A percentile compares a stretch with the other conserved stretches of the same genome.
Evolutionary conservation across 2,329 filamentous ascomycete genomes (phyloP).

Genomic region (Colletotrichum caudatum): DNA sequence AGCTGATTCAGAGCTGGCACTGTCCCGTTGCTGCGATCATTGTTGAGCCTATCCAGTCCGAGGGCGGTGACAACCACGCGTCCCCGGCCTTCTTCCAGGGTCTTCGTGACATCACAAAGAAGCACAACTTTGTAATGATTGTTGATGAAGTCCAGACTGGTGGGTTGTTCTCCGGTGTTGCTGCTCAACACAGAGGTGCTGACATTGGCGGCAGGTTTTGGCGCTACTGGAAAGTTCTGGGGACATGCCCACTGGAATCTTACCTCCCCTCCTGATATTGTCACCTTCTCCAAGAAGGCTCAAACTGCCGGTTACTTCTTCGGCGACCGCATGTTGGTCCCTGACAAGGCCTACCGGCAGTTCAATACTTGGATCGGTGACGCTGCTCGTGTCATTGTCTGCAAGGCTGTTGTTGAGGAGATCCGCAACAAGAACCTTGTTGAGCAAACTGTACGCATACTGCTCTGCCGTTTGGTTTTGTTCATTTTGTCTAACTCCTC

Average conservation of each 20-base stretch:
- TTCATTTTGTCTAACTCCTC: conserved; percentile 11
- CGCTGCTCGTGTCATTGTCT: conserved; percentile 80
- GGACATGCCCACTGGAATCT: conserved; percentile 88
- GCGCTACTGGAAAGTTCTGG: conserved; percentile 90
- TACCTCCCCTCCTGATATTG: conserved; percentile 79
- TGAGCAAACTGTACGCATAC: conserved; percentile 60
- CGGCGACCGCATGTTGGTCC: conserved; percentile 77
- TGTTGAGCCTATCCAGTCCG: conserved; percentile 84
- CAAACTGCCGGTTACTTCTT: conserved; percentile 89
- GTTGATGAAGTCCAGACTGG: conserved; percentile 85
- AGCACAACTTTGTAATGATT: conserved; percentile 78
- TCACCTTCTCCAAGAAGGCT: conserved; percentile 91
- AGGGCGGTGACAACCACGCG: conserved; percentile 87
- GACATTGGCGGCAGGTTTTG: conserved; percentile 65
- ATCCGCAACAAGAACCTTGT: conserved; percentile 78
- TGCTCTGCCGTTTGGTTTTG: too few species aligned
- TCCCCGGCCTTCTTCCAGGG: conserved; percentile 82
- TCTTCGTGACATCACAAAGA: conserved; percentile 77
- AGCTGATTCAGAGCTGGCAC: conserved; percentile 74
- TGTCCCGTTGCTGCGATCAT: conserved; percentile 79
- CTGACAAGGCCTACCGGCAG: conserved; percentile 86
- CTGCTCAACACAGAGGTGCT: not conserved
- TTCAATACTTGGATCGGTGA: conserved; percentile 94
- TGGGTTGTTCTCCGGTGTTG: not conserved
- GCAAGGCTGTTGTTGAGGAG: conserved; percentile 82